These are phyloP conservation scores for Leccinum colubrinum DNA, from an alignment of 1,284 basidiomycete genomes.

Conservation along the genomic window DNA sequence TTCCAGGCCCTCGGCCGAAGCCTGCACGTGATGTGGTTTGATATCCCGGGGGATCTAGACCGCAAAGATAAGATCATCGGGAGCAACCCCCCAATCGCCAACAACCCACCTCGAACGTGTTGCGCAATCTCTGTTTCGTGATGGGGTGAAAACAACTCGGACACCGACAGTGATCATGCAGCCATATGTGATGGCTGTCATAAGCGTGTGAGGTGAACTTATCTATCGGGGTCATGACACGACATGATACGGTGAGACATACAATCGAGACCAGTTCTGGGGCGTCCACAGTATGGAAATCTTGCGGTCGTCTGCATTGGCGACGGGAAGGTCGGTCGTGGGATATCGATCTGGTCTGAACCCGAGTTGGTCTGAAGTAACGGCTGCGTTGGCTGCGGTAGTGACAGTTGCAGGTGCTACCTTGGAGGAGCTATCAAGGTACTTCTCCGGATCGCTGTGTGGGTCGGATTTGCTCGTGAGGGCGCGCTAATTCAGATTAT, in stretches of 20 bases:
- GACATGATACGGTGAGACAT: slow-evolving; percentile 26
- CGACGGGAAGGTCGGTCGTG: slow-evolving; percentile 48
- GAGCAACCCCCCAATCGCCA: neutral
- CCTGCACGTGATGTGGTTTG: slow-evolving; percentile 58
- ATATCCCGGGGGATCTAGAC: slow-evolving; percentile 75
- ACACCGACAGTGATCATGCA: slow-evolving; percentile 90
- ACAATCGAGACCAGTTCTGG: slow-evolving; percentile 70
- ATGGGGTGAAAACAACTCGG: slow-evolving; percentile 82
- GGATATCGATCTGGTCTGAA: slow-evolving; percentile 17
- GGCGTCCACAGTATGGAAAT: slow-evolving; percentile 70
- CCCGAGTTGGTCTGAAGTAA: slow-evolving; percentile 29
- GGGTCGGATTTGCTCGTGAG: neutral
- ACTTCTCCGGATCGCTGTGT: neutral
- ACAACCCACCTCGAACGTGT: slow-evolving; percentile 72
- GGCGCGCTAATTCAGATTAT: neutral
- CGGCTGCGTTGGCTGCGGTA: neutral
- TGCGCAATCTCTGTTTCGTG: slow-evolving; percentile 89
- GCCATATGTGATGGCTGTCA: slow-evolving; percentile 63
- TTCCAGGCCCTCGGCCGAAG: slow-evolving; percentile 64
- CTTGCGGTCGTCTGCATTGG: slow-evolving; percentile 54
- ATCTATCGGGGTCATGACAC: neutral
- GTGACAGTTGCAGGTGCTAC: neutral
- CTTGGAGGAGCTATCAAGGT: neutral
- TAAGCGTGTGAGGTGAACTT: neutral
- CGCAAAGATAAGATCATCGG: slow-evolving; percentile 1